Evolutionary conservation across 345 rosid genomes (phyloP).

Genomic region (Conringia planisiliqua): DNA sequence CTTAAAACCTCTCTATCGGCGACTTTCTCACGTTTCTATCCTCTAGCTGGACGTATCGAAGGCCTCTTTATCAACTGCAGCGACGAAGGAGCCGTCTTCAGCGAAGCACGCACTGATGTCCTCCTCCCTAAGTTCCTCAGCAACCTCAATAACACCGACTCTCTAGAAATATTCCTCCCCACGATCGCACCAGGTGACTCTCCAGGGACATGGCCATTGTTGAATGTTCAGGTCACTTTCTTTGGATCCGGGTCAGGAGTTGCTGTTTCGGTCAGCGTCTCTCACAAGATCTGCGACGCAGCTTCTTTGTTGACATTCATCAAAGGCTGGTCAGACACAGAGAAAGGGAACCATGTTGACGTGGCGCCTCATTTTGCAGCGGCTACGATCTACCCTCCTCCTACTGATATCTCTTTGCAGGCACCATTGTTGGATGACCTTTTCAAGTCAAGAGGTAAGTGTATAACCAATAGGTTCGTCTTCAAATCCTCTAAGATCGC

Average conservation of each 20-base stretch:
- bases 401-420: not conserved
- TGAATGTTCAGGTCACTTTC: not conserved
- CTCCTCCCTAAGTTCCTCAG: not conserved
- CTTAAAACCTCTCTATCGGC: no score
- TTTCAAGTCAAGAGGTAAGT: not conserved
- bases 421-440: no score
- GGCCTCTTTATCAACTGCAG: not conserved
- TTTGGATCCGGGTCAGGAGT: not conserved
- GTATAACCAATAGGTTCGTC: not conserved
- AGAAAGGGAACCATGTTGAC: not conserved
- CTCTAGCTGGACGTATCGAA: not conserved
- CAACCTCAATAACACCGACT: not conserved
- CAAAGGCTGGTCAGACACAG: not conserved
- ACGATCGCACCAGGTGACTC: not conserved
- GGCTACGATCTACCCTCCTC: conserved; percentile 21
- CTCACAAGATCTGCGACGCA: conserved; percentile 32
- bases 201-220: not conserved
- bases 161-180: not conserved
- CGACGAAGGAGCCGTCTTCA: not conserved
- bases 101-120: not conserved
- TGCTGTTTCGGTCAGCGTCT: not conserved
- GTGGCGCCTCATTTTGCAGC: not conserved
- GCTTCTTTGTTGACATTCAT: not conserved
- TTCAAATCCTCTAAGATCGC: conserved; percentile 17
- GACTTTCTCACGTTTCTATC: not conserved